phyloP scores from a whole-genome alignment of 352 stramenopile species.

The Phytophthora kernoviae region DNA sequence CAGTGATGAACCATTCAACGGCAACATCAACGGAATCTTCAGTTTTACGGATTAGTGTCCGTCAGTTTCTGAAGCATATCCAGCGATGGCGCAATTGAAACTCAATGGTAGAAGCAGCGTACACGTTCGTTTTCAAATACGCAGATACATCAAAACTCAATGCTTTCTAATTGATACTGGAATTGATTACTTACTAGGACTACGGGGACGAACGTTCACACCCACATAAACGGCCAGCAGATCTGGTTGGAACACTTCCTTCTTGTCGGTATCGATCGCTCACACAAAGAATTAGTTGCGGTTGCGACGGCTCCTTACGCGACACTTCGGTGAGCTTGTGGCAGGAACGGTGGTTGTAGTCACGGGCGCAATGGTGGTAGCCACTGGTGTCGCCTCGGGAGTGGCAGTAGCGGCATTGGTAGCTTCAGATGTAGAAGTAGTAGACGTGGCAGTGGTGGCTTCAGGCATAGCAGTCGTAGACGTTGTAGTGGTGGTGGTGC shows the following conservation, averaged over 20 bases:
- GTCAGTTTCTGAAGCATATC: too few species aligned
- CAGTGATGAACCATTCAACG: not conserved
- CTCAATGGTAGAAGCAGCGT: too few species aligned
- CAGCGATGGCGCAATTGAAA: too few species aligned
- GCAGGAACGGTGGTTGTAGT: constrained; percentile 1
- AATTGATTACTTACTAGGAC: constrained; percentile 12
- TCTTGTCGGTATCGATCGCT: not conserved
- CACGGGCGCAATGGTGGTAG: constrained; percentile 4
- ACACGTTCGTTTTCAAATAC: not conserved
- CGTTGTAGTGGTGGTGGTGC: constrained; percentile 11
- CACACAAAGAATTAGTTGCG: constrained; percentile 7
- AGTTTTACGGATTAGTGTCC: too few species aligned
- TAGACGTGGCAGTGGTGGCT: constrained; percentile 2
- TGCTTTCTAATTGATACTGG: constrained; percentile 10
- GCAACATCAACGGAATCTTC: too few species aligned
- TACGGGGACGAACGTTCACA: constrained; percentile 12
- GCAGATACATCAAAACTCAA: not conserved
- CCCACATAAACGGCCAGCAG: constrained; percentile 9
- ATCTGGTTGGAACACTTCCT: not conserved
- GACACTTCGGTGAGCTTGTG: constrained; percentile 25
- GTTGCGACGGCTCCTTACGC: constrained; percentile 20
- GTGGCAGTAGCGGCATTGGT: constrained; percentile 9
- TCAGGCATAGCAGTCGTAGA: constrained; percentile 5
- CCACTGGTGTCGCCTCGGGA: not conserved
- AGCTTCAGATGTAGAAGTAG: constrained; percentile 1